phyloP scores from a whole-genome alignment of 345 rosid species.

The Aquilaria malaccensis region DNA sequence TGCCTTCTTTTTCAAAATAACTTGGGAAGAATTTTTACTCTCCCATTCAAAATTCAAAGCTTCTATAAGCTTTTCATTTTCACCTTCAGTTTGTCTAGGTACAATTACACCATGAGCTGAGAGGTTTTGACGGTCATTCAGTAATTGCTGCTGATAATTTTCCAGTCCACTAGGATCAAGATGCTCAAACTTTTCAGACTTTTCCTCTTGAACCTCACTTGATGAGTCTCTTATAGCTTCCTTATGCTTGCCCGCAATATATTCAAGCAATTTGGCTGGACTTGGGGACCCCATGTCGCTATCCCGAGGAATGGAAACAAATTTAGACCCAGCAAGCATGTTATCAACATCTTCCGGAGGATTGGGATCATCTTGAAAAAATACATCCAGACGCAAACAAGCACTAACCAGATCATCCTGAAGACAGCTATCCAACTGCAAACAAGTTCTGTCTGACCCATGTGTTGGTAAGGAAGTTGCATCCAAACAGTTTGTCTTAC shows the following conservation, averaged over 20 bases:
- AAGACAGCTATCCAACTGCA: constrained; percentile 18
- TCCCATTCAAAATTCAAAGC: constrained; percentile 26
- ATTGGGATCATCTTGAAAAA: too few species aligned
- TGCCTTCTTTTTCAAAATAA: constrained; percentile 39
- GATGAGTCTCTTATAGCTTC: constrained; percentile 16
- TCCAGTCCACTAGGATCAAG: constrained; percentile 13
- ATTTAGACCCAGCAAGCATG: constrained; percentile 17
- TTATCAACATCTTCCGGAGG: constrained; percentile 8
- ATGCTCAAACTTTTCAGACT: constrained; percentile 15
- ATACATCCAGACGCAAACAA: constrained; percentile 13
- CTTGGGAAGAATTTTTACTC: constrained; percentile 19
- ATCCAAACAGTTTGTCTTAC: constrained; percentile 8
- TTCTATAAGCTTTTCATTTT: constrained; percentile 28
- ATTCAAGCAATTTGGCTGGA: constrained; percentile 13
- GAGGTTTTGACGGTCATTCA: constrained; percentile 10
- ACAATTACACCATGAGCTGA: constrained; percentile 6
- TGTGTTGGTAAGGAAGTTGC: constrained; percentile 18
- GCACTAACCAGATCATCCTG: constrained; percentile 6
- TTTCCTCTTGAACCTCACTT: constrained; percentile 16
- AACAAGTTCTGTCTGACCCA: constrained; percentile 21
- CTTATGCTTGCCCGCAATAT: constrained; percentile 10
- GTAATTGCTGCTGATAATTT: constrained; percentile 9
- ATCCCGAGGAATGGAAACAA: constrained; percentile 30
- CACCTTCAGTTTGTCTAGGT: constrained; percentile 27
- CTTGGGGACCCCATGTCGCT: constrained; percentile 20